phyloP scores from a whole-genome alignment of 2,329 filamentous ascomycete species.

The Dactylonectria estremocensis region DNA sequence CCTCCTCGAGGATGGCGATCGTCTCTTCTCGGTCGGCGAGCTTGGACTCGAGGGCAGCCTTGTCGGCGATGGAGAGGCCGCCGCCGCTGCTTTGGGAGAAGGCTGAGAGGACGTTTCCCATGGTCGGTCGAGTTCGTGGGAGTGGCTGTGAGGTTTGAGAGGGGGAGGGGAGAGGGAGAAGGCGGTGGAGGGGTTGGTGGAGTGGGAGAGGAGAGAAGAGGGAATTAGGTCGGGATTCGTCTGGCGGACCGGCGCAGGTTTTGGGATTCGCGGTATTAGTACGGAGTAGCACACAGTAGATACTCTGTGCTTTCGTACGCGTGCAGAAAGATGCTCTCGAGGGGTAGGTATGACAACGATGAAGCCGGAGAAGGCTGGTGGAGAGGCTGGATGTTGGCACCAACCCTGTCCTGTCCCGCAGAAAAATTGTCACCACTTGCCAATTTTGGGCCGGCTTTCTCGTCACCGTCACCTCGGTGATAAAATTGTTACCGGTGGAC shows the following conservation, averaged over 20 bases:
- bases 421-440: slow-evolving; percentile 43
- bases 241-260: not conserved
- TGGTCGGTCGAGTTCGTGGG: slow-evolving; percentile 42
- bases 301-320: not conserved
- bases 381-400: not conserved
- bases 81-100: slow-evolving; percentile 54
- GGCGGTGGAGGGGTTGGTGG: not conserved
- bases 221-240: not conserved
- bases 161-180: slow-evolving; percentile 23
- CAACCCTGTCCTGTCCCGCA: slow-evolving; percentile 10
- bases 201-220: not conserved
- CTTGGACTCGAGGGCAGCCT: slow-evolving; percentile 54
- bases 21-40: slow-evolving; percentile 57
- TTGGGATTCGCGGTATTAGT: not conserved
- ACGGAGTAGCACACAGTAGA: too few relatives aligned
- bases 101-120: slow-evolving; percentile 60
- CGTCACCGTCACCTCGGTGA: slow-evolving; percentile 45
- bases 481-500: slow-evolving; percentile 46
- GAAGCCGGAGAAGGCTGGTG: not conserved
- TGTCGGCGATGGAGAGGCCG: slow-evolving; percentile 50
- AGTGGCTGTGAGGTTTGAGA: not conserved
- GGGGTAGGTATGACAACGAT: too few relatives aligned
- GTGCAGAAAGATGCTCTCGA: too few relatives aligned
- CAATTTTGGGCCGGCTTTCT: slow-evolving; percentile 24
- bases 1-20: slow-evolving; percentile 51